phyloP scores from a whole-genome alignment of 164 flowering plant genomes.

The Houttuynia cordata region DNA sequence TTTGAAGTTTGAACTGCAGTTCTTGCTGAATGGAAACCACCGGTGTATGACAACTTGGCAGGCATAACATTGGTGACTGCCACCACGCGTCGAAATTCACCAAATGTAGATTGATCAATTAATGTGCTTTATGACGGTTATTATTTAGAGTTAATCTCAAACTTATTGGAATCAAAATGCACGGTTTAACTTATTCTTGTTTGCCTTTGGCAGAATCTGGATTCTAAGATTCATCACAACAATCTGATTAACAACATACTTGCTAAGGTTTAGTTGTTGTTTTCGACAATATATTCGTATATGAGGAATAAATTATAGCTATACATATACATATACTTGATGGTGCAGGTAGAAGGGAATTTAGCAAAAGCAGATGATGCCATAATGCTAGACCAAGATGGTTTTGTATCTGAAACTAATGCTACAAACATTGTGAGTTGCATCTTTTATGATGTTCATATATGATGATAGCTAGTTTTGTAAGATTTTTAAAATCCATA shows the following conservation, averaged over 20 bases:
- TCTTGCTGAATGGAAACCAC: constrained; percentile 98
- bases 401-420: constrained; percentile 97
- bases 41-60: constrained; percentile 70
- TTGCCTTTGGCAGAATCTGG: constrained; percentile 57
- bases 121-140: background rate
- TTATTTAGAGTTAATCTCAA: background rate
- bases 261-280: constrained; percentile 48
- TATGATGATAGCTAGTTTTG: background rate
- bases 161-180: too few relatives aligned
- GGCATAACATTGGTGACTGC: constrained; percentile 89
- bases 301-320: background rate
- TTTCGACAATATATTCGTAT: background rate
- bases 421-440: constrained; percentile 84
- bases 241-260: constrained; percentile 87
- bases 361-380: constrained; percentile 84
- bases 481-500: too few relatives aligned
- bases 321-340: background rate
- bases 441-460: background rate
- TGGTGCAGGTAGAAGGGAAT: constrained; percentile 78
- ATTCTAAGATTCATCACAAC: constrained; percentile 98
- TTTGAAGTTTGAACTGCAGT: constrained; percentile 31
- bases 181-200: background rate
- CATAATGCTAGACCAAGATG: constrained; percentile 96
- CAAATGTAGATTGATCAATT: constrained; percentile 47
- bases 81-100: constrained; percentile 93